These are phyloP conservation scores for Phyllosticta citriasiana DNA, from an alignment of 2,329 filamentous ascomycete genomes.

Conservation along the genomic window DNA sequence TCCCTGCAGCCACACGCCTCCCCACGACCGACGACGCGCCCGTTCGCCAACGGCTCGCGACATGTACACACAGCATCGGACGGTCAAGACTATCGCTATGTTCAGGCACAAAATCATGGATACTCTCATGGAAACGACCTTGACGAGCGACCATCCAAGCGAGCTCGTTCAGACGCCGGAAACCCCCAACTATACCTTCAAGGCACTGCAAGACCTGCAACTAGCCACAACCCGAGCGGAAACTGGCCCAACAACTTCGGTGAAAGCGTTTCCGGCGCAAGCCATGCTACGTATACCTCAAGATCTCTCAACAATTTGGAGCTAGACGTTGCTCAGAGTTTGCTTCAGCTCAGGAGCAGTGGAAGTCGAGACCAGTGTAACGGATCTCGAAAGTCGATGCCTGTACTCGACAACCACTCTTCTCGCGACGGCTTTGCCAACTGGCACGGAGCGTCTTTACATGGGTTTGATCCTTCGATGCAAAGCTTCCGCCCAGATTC, in stretches of 20 bases:
- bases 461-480: neutral
- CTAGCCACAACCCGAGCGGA: constrained; percentile 28
- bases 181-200: constrained; percentile 32
- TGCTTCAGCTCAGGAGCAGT: constrained; percentile 6
- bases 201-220: constrained; percentile 33
- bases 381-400: constrained; percentile 5
- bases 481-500: neutral
- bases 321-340: constrained; percentile 5
- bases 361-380: constrained; percentile 2
- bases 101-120: constrained; percentile 2
- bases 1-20: constrained; percentile 7
- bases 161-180: constrained; percentile 48
- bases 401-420: neutral
- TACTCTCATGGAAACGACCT: constrained; percentile 11
- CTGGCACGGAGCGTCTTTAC: neutral
- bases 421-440: neutral
- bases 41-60: neutral
- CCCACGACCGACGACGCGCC: constrained; percentile 1
- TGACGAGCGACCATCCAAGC: constrained; percentile 47
- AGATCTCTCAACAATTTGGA: neutral
- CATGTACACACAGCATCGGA: constrained; percentile 28
- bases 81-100: constrained; percentile 5
- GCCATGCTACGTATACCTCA: neutral
- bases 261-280: neutral
- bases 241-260: constrained; percentile 19